Conservation (phyloP, 768 basidiomycete species). For the Royoungia palumana region DNA sequence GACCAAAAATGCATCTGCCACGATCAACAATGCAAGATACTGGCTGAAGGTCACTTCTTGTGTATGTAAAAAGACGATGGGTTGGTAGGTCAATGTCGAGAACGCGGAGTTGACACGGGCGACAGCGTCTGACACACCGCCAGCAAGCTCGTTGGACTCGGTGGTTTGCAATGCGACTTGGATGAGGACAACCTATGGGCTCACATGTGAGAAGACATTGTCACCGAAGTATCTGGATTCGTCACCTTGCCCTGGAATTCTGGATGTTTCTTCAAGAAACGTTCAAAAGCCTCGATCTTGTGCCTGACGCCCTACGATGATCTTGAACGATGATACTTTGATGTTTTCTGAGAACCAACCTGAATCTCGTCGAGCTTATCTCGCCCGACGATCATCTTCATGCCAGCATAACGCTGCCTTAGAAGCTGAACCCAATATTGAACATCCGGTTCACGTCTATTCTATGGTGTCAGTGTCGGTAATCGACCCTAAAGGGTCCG, state of each 20-base stretch:
- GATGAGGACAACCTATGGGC: conserved; percentile 65
- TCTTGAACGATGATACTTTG: neutral
- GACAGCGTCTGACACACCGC: conserved; percentile 67
- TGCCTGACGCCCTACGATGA: conserved; percentile 62
- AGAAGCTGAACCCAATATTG: conserved; percentile 77
- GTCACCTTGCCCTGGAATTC: conserved; percentile 71
- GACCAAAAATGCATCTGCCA: conserved; percentile 83
- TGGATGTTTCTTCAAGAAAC: conserved; percentile 75
- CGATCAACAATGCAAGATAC: conserved; percentile 76
- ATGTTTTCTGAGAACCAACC: conserved; percentile 3
- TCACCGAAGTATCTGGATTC: neutral
- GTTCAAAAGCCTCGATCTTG: conserved; percentile 80
- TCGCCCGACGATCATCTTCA: conserved; percentile 83
- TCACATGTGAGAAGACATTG: neutral
- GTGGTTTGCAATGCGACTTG: conserved; percentile 86
- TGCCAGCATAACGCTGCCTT: conserved; percentile 78
- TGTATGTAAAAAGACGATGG: conserved; percentile 81
- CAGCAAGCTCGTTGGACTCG: conserved; percentile 68
- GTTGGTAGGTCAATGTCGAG: conserved; percentile 83
- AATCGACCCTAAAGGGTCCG: neutral
- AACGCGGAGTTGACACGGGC: conserved; percentile 80
- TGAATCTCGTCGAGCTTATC: conserved; percentile 89
- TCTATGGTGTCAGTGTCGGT: conserved; percentile 7
- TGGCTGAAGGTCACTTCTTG: conserved; percentile 83
- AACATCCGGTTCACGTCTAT: conserved; percentile 71